phyloP scores from a whole-genome alignment of 2,329 filamentous ascomycete genomes.

The Chaetothyriales sp. region DNA sequence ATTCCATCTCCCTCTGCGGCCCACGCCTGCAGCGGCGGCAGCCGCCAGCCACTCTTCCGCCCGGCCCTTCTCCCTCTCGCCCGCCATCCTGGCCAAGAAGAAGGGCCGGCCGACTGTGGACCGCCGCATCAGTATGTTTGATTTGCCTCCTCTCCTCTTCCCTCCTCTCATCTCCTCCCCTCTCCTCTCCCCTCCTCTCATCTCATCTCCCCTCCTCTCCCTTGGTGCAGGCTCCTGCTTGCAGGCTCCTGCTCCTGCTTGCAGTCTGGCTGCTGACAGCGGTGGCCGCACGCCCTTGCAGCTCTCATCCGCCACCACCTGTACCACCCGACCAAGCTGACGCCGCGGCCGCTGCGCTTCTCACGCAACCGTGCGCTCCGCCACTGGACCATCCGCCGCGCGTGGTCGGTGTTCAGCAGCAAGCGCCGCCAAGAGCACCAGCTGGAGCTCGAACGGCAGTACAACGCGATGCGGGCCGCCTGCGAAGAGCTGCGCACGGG shows the following conservation, averaged over 20 bases:
- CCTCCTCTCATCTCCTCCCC: too few relatives aligned
- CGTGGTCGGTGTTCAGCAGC: slow-evolving; percentile 70
- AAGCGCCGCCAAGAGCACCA: slow-evolving; percentile 52
- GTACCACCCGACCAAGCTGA: slow-evolving; percentile 46
- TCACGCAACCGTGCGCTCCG: slow-evolving; percentile 74
- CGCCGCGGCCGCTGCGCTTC: slow-evolving; percentile 68
- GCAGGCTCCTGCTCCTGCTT: background rate
- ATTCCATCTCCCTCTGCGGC: slow-evolving; percentile 30
- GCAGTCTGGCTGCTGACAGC: background rate
- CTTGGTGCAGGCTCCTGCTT: background rate
- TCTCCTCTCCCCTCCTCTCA: too few relatives aligned
- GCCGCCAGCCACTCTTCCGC: slow-evolving; percentile 21
- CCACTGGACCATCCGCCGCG: slow-evolving; percentile 98
- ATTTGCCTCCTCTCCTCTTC: background rate
- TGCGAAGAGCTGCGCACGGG: slow-evolving; percentile 64
- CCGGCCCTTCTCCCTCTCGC: slow-evolving; percentile 29
- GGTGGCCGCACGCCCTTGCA: slow-evolving; percentile 21
- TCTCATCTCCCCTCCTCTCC: too few relatives aligned
- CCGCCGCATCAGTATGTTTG: slow-evolving; percentile 18
- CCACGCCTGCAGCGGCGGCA: slow-evolving; percentile 8
- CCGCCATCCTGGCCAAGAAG: slow-evolving; percentile 27
- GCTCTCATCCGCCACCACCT: slow-evolving; percentile 58
- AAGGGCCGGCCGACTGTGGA: slow-evolving; percentile 14
- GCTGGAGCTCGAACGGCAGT: slow-evolving; percentile 61
- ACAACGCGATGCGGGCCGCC: slow-evolving; percentile 68